Base-by-base conservation (phyloP, 78 protist genomes). In the Tieghemostelium lacteum region DNA sequence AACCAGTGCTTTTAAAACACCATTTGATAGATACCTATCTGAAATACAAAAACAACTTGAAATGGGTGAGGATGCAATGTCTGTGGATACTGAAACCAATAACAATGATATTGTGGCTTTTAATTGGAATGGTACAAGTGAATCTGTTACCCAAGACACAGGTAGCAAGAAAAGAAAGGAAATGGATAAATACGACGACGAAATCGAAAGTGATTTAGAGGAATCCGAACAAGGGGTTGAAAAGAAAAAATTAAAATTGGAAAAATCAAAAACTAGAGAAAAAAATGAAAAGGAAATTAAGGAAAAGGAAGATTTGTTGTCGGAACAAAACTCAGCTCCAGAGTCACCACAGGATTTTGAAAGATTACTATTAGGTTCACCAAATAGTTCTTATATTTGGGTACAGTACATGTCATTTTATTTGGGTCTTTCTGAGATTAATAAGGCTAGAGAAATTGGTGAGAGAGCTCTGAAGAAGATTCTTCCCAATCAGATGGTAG, bases 291-390 rank as follows among this genome's bases (percentile, higher is more conserved):
- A 69, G 55, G 66, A 58, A 19, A 83, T 83, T 60, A 57, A 69
- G 40, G 73, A 83, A 33, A 54, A 55, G 33, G 91, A 83, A 60
- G 91, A 83, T 29, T 33, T 69, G 24, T 58, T 83, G 8, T 61
- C 78, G 17, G 76, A 69, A 42, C 76, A 88, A 17, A 72, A 63
- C 28, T 45, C 37, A 2, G 69, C 66, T 24, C 96, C 98, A 24
- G 86, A 77, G 64, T 86, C 94, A 2, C 93, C 93, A 17, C 95
- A 86, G 31, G 99, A 97, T 69, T 98, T 92, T 55, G 99, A 98
- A 73, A 45, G 99, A 29, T 74, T 98, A 40, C 50, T 98, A 33
- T 24, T 97, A 6, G 94, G 87, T 31, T 39, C 94, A 58, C 99
- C 99, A 20, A 42, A 89, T 89, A 66, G 89, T 2, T 69, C 96